Evolutionary conservation across 140 eudicot species (phyloP).

Genomic region (Artemisia princeps): DNA sequence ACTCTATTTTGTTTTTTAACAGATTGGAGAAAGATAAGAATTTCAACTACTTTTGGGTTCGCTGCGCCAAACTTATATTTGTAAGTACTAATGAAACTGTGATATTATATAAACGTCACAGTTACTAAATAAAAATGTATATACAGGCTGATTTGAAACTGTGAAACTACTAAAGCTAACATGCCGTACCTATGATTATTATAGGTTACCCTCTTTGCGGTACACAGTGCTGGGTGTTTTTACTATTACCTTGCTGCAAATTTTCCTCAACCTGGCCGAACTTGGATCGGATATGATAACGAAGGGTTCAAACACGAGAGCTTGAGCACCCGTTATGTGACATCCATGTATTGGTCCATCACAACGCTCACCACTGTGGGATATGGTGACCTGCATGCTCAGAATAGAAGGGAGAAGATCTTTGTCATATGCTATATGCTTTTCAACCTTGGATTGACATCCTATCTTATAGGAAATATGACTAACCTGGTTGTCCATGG

Average conservation of each 20-base stretch:
- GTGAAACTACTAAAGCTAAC: constrained; percentile 5
- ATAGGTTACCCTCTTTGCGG: constrained; percentile 77
- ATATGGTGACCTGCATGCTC: constrained; percentile 80
- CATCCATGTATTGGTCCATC: constrained; percentile 64
- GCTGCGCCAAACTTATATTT: constrained; percentile 64
- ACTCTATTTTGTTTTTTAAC: constrained; percentile 15
- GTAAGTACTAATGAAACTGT: constrained; percentile 41
- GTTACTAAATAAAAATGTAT: too few relatives aligned
- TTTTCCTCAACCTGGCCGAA: constrained; percentile 36
- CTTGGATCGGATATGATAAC: constrained; percentile 39
- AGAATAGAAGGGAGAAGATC: constrained; percentile 55
- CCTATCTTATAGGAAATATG: constrained; percentile 86
- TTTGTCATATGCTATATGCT: constrained; percentile 64
- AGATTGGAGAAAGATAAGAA: constrained; percentile 84
- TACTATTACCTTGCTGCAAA: constrained; percentile 56
- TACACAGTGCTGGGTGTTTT: constrained; percentile 73
- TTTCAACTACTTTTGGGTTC: constrained; percentile 75
- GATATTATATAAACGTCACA: not conserved
- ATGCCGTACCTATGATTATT: constrained; percentile 10
- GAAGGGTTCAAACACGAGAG: constrained; percentile 24
- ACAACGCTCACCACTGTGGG: constrained; percentile 68
- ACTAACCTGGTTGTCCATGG: constrained; percentile 83
- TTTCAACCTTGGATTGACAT: constrained; percentile 63
- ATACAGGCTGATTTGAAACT: not conserved
- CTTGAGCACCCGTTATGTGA: constrained; percentile 28